Conservation (phyloP, 148 eudicot species). For the Rhododendron ferrugineum region DNA sequence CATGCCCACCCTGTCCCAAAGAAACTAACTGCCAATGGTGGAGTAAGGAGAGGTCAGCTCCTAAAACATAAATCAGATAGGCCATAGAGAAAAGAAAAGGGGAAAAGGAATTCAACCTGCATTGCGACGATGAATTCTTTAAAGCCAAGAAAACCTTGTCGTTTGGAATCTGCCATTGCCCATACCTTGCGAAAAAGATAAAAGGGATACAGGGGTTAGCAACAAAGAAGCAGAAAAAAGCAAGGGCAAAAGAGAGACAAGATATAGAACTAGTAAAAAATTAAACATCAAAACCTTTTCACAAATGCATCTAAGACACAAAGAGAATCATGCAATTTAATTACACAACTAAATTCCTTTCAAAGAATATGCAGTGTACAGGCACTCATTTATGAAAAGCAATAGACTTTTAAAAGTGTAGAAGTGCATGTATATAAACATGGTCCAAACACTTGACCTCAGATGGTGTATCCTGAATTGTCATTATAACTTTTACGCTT, state of each 20-base stretch:
- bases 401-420: neutral
- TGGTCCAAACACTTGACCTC: neutral
- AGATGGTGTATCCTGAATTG: neutral
- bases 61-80: neutral
- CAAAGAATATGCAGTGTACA: neutral
- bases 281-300: neutral
- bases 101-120: constrained; percentile 50
- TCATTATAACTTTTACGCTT: neutral
- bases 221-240: neutral
- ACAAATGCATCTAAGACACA: neutral
- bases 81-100: neutral
- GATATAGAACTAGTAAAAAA: neutral
- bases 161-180: constrained; percentile 88
- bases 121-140: constrained; percentile 80
- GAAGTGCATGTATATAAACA: neutral
- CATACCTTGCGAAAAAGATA: constrained; percentile 47
- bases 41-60: constrained; percentile 13
- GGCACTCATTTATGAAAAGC: neutral
- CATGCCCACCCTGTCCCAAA: constrained; percentile 77
- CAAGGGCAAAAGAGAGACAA: neutral
- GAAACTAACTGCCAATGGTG: constrained; percentile 56
- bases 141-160: constrained; percentile 89
- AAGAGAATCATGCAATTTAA: neutral
- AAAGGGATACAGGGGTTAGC: neutral
- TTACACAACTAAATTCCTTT: neutral